Percentiles rank a stretch among this genome's conserved stretches.
Evolutionary conservation across 148 eudicot genomes (phyloP).

Genomic region (Heliamphora exappendiculata): DNA sequence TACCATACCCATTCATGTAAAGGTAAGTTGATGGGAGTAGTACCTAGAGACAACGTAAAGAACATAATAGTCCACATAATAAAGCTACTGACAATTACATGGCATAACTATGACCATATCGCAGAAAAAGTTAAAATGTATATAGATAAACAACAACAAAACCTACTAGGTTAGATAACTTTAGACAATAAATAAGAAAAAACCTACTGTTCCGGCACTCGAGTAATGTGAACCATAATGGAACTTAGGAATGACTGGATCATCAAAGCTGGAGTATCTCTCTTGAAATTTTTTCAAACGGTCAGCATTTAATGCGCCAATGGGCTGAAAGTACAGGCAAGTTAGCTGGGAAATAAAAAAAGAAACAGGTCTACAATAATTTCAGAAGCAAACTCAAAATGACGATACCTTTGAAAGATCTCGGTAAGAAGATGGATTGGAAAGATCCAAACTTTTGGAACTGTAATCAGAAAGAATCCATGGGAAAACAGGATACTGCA

Average conservation of each 20-base stretch:
- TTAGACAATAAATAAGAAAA: constrained; percentile 3
- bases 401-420: constrained; percentile 84
- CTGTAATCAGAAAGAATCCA: constrained; percentile 96
- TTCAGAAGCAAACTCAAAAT: constrained; percentile 9
- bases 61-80: too few species aligned
- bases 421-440: constrained; percentile 73
- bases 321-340: constrained; percentile 49
- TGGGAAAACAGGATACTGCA: constrained; percentile 99
- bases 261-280: constrained; percentile 88
- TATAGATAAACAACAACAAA: too few species aligned
- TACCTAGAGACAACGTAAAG: too few species aligned
- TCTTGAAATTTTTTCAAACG: constrained; percentile 82
- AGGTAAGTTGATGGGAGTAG: too few species aligned
- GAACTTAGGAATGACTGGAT: constrained; percentile 91
- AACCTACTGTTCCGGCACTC: constrained; percentile 88
- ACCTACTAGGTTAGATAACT: neutral
- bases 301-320: constrained; percentile 86
- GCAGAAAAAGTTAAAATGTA: too few species aligned
- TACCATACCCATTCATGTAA: too few species aligned
- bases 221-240: constrained; percentile 99
- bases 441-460: constrained; percentile 67
- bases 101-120: too few species aligned
- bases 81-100: too few species aligned
- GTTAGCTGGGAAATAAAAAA: constrained; percentile 28
- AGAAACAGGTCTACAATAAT: neutral